Percentiles rank a stretch among this genome's conserved stretches.
Conservation (phyloP, 345 rosid genomes). For the Ceriops decandra region DNA sequence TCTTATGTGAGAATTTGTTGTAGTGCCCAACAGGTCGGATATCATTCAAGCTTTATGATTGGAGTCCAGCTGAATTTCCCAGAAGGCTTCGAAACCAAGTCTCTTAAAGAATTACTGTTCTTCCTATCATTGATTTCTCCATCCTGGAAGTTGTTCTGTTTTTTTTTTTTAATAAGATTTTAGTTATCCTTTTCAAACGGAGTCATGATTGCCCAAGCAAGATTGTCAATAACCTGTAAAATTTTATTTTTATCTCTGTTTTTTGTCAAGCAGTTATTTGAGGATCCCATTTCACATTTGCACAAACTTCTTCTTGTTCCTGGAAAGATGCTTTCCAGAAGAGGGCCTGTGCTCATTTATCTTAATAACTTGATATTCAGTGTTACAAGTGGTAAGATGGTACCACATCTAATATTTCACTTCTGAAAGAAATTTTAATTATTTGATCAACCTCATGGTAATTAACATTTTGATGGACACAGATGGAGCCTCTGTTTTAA, state of each 20-base stretch:
- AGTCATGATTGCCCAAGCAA: too few species aligned
- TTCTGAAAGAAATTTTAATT: too few species aligned
- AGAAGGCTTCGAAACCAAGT: slow-evolving; percentile 99
- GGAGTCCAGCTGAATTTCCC: slow-evolving; percentile 99
- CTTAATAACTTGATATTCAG: slow-evolving; percentile 65
- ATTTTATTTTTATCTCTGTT: slow-evolving; percentile 14
- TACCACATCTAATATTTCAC: background rate
- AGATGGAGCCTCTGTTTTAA: slow-evolving; percentile 64
- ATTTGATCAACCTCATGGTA: background rate
- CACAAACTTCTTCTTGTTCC: slow-evolving; percentile 61
- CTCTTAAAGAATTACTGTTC: slow-evolving; percentile 49
- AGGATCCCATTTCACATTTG: slow-evolving; percentile 63
- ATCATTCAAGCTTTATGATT: slow-evolving; percentile 93
- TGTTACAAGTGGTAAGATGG: slow-evolving; percentile 51
- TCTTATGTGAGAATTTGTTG: slow-evolving; percentile 30
- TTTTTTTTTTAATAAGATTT: too few species aligned
- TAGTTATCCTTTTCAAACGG: too few species aligned
- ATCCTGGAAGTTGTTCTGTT: too few species aligned
- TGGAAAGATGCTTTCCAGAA: slow-evolving; percentile 69
- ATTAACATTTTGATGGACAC: slow-evolving; percentile 7
- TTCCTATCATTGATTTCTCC: too few species aligned
- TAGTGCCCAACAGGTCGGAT: slow-evolving; percentile 97
- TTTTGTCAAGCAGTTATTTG: slow-evolving; percentile 50
- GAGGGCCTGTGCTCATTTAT: slow-evolving; percentile 63
- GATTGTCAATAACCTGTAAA: background rate